These are phyloP conservation scores for Xylaria scruposa DNA, from an alignment of 495 filamentous ascomycete species.

Conservation along the genomic window DNA sequence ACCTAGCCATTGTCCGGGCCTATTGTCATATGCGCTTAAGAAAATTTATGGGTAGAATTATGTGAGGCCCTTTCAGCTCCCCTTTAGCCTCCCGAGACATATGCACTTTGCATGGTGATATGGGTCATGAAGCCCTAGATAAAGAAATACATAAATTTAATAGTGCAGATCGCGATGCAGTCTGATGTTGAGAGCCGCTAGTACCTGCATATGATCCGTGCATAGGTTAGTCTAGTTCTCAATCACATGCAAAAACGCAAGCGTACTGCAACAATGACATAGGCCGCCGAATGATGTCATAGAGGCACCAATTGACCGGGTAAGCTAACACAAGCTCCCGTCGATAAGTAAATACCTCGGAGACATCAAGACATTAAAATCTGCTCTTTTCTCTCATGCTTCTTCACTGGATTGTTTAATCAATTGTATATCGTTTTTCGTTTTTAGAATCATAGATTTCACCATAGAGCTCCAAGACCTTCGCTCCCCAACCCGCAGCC, in stretches of 20 bases:
- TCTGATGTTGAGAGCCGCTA: neutral
- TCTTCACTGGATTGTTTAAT: neutral
- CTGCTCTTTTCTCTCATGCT: neutral
- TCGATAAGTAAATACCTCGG: neutral
- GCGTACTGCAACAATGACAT: neutral
- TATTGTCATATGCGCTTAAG: too few species aligned
- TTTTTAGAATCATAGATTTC: neutral
- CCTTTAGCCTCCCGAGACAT: too few species aligned
- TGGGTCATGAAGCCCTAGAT: too few species aligned
- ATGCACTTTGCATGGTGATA: too few species aligned
- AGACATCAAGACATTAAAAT: neutral
- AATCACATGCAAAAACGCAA: slow-evolving; percentile 16
- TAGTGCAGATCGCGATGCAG: neutral
- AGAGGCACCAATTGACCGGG: neutral
- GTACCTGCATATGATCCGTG: neutral
- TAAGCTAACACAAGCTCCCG: neutral
- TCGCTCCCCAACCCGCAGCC: slow-evolving; percentile 8
- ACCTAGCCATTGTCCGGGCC: too few species aligned
- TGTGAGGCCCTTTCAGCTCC: too few species aligned
- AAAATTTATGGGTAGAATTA: too few species aligned
- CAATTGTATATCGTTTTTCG: neutral
- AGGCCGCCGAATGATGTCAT: slow-evolving; percentile 15
- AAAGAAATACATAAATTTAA: neutral
- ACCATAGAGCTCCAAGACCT: neutral
- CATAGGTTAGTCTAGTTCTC: neutral